Evolutionary conservation across 2,329 filamentous ascomycete species (phyloP).

Genomic region (Xylariales sp.): DNA sequence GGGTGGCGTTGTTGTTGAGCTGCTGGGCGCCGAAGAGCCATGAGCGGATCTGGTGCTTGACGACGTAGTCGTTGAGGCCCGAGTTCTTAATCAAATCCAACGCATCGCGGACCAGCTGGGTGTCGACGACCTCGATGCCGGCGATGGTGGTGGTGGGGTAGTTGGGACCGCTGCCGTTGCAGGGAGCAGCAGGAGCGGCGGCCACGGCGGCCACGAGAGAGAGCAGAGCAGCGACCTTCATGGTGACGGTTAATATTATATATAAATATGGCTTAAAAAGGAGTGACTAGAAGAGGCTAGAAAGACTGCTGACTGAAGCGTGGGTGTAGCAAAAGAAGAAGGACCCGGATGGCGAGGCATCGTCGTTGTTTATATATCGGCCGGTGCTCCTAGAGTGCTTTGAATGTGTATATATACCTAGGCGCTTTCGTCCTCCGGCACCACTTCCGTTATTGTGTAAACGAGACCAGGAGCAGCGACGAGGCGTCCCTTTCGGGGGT

Average conservation of each 20-base stretch:
- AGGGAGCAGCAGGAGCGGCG: conserved; percentile 16
- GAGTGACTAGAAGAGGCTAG: conserved; percentile 29
- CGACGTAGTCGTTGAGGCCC: conserved; percentile 31
- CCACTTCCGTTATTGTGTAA: not conserved
- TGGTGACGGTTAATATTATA: conserved; percentile 14
- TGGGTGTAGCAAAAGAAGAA: not conserved
- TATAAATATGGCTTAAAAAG: conserved; percentile 17
- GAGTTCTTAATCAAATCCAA: conserved; percentile 33
- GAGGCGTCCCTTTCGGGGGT: conserved; percentile 8
- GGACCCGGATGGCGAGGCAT: not conserved
- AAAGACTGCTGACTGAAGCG: conserved; percentile 2
- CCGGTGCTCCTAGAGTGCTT: not conserved
- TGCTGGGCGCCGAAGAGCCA: conserved; percentile 38
- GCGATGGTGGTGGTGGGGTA: conserved; percentile 36
- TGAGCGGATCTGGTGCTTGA: conserved; percentile 38
- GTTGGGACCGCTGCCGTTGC: conserved; percentile 2
- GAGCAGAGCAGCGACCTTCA: conserved; percentile 29
- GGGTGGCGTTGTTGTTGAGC: conserved; percentile 36
- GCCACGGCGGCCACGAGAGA: conserved; percentile 20
- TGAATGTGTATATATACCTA: not conserved
- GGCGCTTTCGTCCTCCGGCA: conserved; percentile 15
- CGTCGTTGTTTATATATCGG: conserved; percentile 29
- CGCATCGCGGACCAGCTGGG: conserved; percentile 36
- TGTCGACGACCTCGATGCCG: conserved; percentile 38
- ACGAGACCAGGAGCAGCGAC: not conserved